These are phyloP conservation scores for Harrya chromipes DNA, from an alignment of 768 basidiomycete genomes.

Conservation along the genomic window DNA sequence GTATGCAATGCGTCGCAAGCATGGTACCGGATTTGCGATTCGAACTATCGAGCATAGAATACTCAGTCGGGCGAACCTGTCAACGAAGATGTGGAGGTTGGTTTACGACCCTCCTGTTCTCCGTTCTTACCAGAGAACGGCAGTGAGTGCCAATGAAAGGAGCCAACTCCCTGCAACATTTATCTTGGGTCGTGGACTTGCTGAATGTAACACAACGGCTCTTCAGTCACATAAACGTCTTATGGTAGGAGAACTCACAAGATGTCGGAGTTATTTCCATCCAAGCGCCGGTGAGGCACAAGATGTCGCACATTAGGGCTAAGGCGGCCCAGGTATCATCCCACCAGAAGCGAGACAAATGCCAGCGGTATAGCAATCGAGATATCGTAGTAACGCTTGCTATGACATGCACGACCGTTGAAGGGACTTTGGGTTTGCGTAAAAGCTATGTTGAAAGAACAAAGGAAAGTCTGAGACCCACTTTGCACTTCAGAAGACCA, in stretches of 20 bases:
- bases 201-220: no score
- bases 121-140: conserved; percentile 4
- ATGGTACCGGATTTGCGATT: conserved; percentile 3
- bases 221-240: no score
- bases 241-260: no score
- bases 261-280: no score
- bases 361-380: conserved; percentile 6
- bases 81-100: background rate
- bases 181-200: no score
- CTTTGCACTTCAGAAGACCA: no score
- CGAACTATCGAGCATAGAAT: conserved; percentile 10
- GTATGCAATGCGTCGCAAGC: background rate
- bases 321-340: conserved; percentile 8
- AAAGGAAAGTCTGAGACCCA: no score
- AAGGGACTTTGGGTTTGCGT: no score
- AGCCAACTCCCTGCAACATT: no score
- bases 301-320: background rate
- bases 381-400: conserved; percentile 1
- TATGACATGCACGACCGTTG: no score
- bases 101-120: background rate
- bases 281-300: background rate
- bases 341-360: conserved; percentile 10
- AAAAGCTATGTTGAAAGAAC: no score
- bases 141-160: background rate
- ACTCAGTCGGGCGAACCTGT: conserved; percentile 8